Conservation (phyloP, 305 asterid species). For the Euphrasia arctica region DNA sequence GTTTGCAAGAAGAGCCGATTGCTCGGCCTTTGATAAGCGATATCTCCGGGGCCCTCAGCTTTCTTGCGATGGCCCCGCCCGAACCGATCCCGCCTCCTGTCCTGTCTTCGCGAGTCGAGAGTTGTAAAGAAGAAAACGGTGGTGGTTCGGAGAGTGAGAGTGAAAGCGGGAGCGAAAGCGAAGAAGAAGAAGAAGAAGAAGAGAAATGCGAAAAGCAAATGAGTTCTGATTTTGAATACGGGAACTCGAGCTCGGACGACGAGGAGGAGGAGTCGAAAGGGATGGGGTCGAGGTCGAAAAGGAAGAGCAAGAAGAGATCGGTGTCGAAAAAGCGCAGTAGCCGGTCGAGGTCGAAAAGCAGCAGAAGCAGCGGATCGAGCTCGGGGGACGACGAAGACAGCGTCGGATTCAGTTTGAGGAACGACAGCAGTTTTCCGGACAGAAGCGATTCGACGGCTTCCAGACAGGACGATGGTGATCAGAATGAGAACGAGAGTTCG, state of each 20-base stretch:
- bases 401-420: slow-evolving; percentile 24
- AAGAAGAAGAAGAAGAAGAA: too few species aligned
- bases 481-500: slow-evolving; percentile 22
- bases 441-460: slow-evolving; percentile 14
- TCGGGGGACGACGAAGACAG: slow-evolving; percentile 14
- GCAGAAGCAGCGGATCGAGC: slow-evolving; percentile 21
- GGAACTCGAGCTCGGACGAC: slow-evolving; percentile 23
- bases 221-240: slow-evolving; percentile 31
- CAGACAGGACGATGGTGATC: background rate
- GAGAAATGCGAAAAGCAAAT: slow-evolving; percentile 1
- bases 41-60: slow-evolving; percentile 65
- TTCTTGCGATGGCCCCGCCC: slow-evolving; percentile 60
- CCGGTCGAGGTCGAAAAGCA: slow-evolving; percentile 22
- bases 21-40: slow-evolving; percentile 88
- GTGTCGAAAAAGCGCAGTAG: slow-evolving; percentile 6
- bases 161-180: background rate
- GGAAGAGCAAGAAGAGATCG: slow-evolving; percentile 24
- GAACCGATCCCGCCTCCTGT: slow-evolving; percentile 42
- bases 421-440: slow-evolving; percentile 21
- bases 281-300: slow-evolving; percentile 27
- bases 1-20: slow-evolving; percentile 81
- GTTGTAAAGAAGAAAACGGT: background rate
- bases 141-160: slow-evolving; percentile 17
- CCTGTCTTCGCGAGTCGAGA: slow-evolving; percentile 29
- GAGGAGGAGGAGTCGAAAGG: slow-evolving; percentile 24